These are phyloP conservation scores for Lichenothelia convexa DNA, from an alignment of 495 filamentous ascomycete species.

Conservation along the genomic window DNA sequence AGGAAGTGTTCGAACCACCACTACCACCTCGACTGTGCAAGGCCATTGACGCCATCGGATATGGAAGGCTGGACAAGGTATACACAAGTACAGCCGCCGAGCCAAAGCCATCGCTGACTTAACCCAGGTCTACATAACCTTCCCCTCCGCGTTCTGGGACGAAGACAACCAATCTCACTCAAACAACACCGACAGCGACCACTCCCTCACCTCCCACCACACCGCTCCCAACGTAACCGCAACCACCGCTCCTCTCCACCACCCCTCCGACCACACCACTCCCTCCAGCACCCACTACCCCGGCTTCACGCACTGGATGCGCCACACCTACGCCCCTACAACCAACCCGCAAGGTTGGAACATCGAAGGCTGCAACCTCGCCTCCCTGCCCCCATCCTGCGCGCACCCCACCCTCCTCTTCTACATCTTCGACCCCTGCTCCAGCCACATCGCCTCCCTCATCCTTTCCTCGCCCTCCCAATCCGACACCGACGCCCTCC, in stretches of 20 bases:
- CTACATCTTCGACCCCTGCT: constrained; percentile 61
- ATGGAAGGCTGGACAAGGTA: constrained; percentile 77
- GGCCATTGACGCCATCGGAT: constrained; percentile 64
- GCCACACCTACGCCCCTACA: constrained; percentile 39
- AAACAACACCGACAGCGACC: background rate
- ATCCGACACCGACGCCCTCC: constrained; percentile 25
- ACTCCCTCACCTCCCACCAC: background rate
- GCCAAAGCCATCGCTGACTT: background rate
- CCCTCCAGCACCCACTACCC: constrained; percentile 19
- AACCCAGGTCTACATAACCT: constrained; percentile 60
- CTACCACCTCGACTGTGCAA: constrained; percentile 45
- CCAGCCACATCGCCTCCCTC: constrained; percentile 30
- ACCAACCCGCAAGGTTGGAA: constrained; percentile 52
- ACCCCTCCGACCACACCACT: constrained; percentile 4
- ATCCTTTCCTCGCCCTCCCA: constrained; percentile 27
- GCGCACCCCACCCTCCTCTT: constrained; percentile 81
- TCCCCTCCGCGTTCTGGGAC: constrained; percentile 54
- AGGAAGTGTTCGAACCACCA: constrained; percentile 46
- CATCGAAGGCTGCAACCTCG: constrained; percentile 64
- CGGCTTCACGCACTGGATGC: constrained; percentile 49
- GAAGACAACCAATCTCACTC: background rate
- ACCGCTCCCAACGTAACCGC: constrained; percentile 15
- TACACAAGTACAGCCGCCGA: constrained; percentile 1
- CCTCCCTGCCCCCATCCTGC: constrained; percentile 36
- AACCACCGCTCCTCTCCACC: constrained; percentile 17